Evolutionary conservation across 2,329 filamentous ascomycete species (phyloP).

Genomic region (Colletotrichum filicis): DNA sequence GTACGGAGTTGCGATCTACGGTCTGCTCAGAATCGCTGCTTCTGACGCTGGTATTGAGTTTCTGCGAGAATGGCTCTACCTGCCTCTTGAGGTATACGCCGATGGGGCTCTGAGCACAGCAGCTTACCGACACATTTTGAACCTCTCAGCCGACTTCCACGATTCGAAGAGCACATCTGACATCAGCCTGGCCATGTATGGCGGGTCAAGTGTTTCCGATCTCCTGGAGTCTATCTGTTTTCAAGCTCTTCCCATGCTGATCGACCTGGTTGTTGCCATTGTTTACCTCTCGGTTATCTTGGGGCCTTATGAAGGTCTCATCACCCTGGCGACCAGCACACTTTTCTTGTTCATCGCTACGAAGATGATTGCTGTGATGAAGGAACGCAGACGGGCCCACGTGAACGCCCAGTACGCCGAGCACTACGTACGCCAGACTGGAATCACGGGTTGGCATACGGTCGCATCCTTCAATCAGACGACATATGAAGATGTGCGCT

Average conservation of each 20-base stretch:
- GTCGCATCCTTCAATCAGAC: conserved; percentile 70
- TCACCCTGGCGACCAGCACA: conserved; percentile 67
- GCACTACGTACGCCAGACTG: conserved; percentile 64
- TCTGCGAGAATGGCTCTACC: conserved; percentile 65
- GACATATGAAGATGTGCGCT: conserved; percentile 64
- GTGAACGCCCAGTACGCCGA: conserved; percentile 66
- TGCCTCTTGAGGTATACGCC: conserved; percentile 68
- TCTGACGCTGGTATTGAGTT: conserved; percentile 67
- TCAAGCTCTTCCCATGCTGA: conserved; percentile 67
- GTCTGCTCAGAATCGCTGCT: conserved; percentile 60
- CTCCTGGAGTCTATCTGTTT: conserved; percentile 69
- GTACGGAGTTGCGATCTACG: conserved; percentile 64
- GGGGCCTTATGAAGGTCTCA: conserved; percentile 71
- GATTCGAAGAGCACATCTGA: conserved; percentile 70
- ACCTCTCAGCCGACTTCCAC: conserved; percentile 70
- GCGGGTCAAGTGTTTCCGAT: conserved; percentile 63
- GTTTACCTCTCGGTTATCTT: conserved; percentile 69
- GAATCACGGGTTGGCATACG: conserved; percentile 69
- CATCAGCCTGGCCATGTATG: conserved; percentile 66
- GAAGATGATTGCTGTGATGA: conserved; percentile 61
- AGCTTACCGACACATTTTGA: conserved; percentile 69
- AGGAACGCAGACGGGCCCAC: conserved; percentile 59
- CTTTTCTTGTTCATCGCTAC: conserved; percentile 66
- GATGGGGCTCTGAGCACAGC: conserved; percentile 64
- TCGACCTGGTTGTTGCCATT: conserved; percentile 69